A percentile compares a stretch with the other conserved stretches of the same genome.
These are phyloP conservation scores for Candida railenensis DNA, from an alignment of 805 yeast species.

Conservation along the genomic window DNA sequence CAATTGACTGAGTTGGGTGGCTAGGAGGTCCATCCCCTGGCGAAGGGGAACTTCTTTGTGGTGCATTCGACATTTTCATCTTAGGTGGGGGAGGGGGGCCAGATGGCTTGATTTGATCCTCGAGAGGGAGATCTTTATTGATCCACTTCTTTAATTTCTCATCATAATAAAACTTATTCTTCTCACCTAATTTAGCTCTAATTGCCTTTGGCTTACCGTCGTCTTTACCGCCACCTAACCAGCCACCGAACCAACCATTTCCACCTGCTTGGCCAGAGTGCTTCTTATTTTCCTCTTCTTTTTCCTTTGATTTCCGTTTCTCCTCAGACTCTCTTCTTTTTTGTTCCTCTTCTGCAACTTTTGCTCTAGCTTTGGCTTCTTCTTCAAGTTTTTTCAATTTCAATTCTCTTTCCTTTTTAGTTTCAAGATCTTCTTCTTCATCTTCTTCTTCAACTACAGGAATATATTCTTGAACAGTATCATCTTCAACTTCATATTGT, in stretches of 20 bases:
- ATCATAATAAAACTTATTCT: conserved; percentile 73
- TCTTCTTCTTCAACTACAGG: conserved; percentile 44
- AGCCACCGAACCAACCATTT: conserved; percentile 56
- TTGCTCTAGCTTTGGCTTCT: conserved; percentile 17
- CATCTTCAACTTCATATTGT: conserved; percentile 45
- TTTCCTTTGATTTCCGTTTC: conserved; percentile 15
- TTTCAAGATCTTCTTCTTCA: conserved; percentile 49
- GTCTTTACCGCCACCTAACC: conserved; percentile 33
- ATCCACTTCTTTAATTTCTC: conserved; percentile 87
- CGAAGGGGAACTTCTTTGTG: conserved; percentile 16
- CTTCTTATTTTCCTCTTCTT: conserved; percentile 24
- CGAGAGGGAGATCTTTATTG: conserved; percentile 63
- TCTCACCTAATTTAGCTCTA: conserved; percentile 84
- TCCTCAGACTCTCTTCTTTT: conserved; percentile 17
- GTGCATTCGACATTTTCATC: conserved; percentile 25
- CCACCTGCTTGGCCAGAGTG: conserved; percentile 7
- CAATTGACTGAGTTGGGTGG: no score
- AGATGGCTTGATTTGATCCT: conserved; percentile 54
- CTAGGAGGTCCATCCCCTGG: conserved; percentile 1
- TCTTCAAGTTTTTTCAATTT: conserved; percentile 25
- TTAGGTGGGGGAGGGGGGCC: conserved; percentile 71
- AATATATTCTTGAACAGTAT: conserved; percentile 41
- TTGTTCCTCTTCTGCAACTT: conserved; percentile 10
- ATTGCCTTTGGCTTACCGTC: conserved; percentile 72
- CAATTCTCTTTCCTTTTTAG: conserved; percentile 42